Base-by-base conservation (phyloP, 257 asterid species). In the Vinca minor region DNA sequence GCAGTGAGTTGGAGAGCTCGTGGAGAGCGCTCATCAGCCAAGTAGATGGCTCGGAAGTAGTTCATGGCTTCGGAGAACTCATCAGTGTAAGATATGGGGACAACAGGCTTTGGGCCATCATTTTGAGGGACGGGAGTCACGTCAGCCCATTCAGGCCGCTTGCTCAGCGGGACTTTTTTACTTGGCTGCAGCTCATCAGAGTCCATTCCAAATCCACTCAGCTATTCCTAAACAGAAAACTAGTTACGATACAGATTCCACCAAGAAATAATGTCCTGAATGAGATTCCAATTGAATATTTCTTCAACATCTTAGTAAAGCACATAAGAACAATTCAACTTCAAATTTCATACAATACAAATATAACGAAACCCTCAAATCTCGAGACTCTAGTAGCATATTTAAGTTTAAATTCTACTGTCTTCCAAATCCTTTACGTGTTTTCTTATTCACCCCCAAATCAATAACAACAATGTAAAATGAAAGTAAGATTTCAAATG, bases 21-120 rank as follows among this genome's bases (percentile, higher is more conserved):
- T 4, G 81, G 73, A 39, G 98, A 85, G 4, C 87, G 90, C 73
- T 92, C 98, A 52, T 89, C 82, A n/a, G 95, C 89, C 20, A 84
- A 70, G 83, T 81, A 89, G 12, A 89, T 74, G 6, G 98, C 96
- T 69, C 98, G 74, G 71, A 92, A 92, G 73, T 85, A 92, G 68
- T 84, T 84, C 98, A 92, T 89, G 60, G 94, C 82, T 68, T 92
- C 96, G 11, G 53, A 66, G 80, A 92, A 92, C 44, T 85, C 95
- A 15, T 87, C 88, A 0, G 84, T 74, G 72, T 92, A 92, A 42
- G 87, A 82, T 62, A 92, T 92, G 34, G 95, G 84, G 47, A 89
- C 98, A n/a, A 92, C 85, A 18, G 95, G 96, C 58, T 83, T 82
- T 2, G 87, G 95, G 69, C 97, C 98, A 53, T 92, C 98, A 55